phyloP scores from a whole-genome alignment of 352 stramenopile species.

The Globisporangium barbulae region DNA sequence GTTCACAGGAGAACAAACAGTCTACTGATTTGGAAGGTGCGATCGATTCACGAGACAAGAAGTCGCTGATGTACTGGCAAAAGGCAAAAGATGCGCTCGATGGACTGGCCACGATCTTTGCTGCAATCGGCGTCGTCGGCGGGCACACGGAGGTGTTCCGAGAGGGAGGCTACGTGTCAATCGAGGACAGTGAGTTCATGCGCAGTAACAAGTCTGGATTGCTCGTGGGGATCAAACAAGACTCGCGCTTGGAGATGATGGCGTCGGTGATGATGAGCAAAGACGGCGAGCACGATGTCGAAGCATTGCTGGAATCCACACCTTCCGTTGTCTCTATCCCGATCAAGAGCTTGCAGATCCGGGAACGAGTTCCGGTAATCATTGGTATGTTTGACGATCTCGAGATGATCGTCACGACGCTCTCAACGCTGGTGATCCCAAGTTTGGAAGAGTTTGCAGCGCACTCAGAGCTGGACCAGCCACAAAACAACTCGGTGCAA shows the following conservation, averaged over 20 bases:
- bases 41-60: slow-evolving; percentile 51
- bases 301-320: neutral
- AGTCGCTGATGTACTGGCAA: slow-evolving; percentile 64
- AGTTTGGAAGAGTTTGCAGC: slow-evolving; percentile 26
- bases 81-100: slow-evolving; percentile 75
- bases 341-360: slow-evolving; percentile 49
- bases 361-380: slow-evolving; percentile 72
- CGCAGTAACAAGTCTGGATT: slow-evolving; percentile 19
- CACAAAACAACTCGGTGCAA: slow-evolving; percentile 65
- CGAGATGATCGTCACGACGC: slow-evolving; percentile 43
- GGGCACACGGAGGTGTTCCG: slow-evolving; percentile 68
- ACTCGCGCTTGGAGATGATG: slow-evolving; percentile 35
- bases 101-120: slow-evolving; percentile 47
- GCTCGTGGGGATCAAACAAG: slow-evolving; percentile 41
- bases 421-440: slow-evolving; percentile 50
- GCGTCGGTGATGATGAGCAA: slow-evolving; percentile 18
- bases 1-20: slow-evolving; percentile 3
- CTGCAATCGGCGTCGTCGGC: slow-evolving; percentile 67
- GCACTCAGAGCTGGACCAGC: slow-evolving; percentile 48
- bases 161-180: slow-evolving; percentile 56
- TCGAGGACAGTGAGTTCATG: slow-evolving; percentile 45
- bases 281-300: neutral
- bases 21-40: slow-evolving; percentile 9
- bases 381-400: slow-evolving; percentile 78
- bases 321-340: slow-evolving; percentile 27